Base-by-base conservation (phyloP, 306 rosid genomes). In the Prunus salicina region DNA sequence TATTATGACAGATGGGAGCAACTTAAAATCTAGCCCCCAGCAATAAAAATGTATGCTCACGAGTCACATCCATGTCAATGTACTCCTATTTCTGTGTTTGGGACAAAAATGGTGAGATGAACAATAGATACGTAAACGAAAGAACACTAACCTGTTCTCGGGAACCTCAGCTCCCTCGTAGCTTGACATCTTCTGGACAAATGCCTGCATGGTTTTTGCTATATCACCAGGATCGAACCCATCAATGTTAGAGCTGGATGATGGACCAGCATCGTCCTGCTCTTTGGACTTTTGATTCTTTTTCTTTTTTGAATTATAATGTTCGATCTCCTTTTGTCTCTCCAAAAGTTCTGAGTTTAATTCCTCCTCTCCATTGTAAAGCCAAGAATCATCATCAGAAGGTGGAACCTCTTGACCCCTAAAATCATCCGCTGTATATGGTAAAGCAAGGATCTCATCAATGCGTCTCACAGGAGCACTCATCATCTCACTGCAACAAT, bases 91-190 rank as follows among this genome's bases (percentile, higher is more conserved):
- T 34, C 25, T 70, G 82, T 67, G 15, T 55, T 76, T 57, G 73
- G 56, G 64, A 65, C 6, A 76, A 67, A 78, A 67, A 57, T 49
- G 55, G 41, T 63, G 25, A 3, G 16, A 56, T 43, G 67, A 72
- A 22, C 52, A 22, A 72, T 5, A 22, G 25, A 58, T 27, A 16
- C 7, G 8, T 10, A 27, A 46, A 69, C 15, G 25, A 8, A 34
- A 45, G 45, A 20, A 71, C 24, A 70, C 90, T 63, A 76, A 92
- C 98, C 96, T 88, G 87, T 87, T 83, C 72, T 86, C 87, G 11
- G 93, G 93, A 80, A 93, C 90, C 84, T 96, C 97, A 67, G 92
- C 99, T 72, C 99, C 97, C 82, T 96, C 74, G 75, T 84, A 92
- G 87, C 97, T 90, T 74, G 97, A 96, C 80, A 96, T 77, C 77